Evolutionary conservation across 805 yeast species (phyloP).

Genomic region (Metschnikowia reukaufii): DNA sequence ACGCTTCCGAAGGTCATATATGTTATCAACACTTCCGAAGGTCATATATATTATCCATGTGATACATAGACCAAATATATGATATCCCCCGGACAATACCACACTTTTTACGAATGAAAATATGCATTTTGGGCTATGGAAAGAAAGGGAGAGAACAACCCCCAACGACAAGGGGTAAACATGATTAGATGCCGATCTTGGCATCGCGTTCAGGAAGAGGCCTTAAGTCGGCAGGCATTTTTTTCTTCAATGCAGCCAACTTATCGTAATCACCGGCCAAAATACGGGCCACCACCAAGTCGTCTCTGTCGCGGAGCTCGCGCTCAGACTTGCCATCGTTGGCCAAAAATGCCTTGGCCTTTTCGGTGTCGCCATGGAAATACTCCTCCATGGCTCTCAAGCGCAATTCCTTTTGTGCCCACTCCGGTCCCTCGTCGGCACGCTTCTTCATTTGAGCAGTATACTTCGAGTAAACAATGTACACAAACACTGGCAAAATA

Average conservation of each 20-base stretch:
- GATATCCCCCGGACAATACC: too few species aligned
- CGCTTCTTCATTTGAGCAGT: slow-evolving; percentile 43
- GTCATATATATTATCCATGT: too few species aligned
- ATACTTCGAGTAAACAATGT: slow-evolving; percentile 52
- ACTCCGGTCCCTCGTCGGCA: slow-evolving; percentile 52
- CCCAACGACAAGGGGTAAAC: too few species aligned
- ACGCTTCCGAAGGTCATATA: too few species aligned
- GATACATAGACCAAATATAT: too few species aligned
- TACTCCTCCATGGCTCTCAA: slow-evolving; percentile 70
- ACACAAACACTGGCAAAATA: slow-evolving; percentile 67
- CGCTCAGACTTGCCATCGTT: slow-evolving; percentile 51
- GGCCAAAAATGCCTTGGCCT: slow-evolving; percentile 55
- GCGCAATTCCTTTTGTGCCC: slow-evolving; percentile 84
- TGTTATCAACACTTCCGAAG: too few species aligned
- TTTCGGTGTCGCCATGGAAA: slow-evolving; percentile 50
- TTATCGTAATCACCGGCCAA: slow-evolving; percentile 82
- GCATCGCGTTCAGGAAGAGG: slow-evolving; percentile 37
- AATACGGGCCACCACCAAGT: slow-evolving; percentile 75
- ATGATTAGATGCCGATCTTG: slow-evolving; percentile 31
- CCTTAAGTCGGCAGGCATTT: slow-evolving; percentile 39
- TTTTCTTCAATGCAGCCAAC: slow-evolving; percentile 56
- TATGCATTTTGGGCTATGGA: neutral
- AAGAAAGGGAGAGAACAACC: too few species aligned
- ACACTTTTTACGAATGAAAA: neutral
- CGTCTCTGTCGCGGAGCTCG: slow-evolving; percentile 68